Evolutionary conservation across 768 basidiomycete genomes (phyloP).

Genomic region (Termitomyces sp.): DNA sequence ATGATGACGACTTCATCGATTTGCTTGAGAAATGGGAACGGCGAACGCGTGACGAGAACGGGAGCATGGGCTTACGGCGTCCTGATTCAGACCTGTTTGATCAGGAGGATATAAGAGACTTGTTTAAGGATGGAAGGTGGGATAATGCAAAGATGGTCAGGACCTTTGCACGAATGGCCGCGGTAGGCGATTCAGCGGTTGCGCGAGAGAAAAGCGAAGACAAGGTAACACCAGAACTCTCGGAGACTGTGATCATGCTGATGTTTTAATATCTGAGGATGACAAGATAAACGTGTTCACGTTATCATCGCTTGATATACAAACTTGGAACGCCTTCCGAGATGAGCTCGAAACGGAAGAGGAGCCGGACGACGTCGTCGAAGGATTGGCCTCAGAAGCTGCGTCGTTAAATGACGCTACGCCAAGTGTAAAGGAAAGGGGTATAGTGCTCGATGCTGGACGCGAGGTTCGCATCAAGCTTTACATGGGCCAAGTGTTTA

Average conservation of each 20-base stretch:
- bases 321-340: slow-evolving; percentile 35
- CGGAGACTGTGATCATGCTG: neutral
- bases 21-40: slow-evolving; percentile 59
- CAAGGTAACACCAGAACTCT: slow-evolving; percentile 20
- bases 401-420: slow-evolving; percentile 39
- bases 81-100: slow-evolving; percentile 28
- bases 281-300: slow-evolving; percentile 37
- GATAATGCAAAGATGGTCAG: slow-evolving; percentile 76
- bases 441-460: slow-evolving; percentile 56
- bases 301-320: slow-evolving; percentile 39
- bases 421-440: slow-evolving; percentile 22
- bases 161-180: slow-evolving; percentile 62
- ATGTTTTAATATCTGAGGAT: slow-evolving; percentile 21
- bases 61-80: slow-evolving; percentile 30
- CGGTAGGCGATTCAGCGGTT: slow-evolving; percentile 22
- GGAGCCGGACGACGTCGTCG: slow-evolving; percentile 11
- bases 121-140: slow-evolving; percentile 55
- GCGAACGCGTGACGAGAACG: slow-evolving; percentile 36
- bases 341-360: slow-evolving; percentile 27
- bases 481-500: slow-evolving; percentile 71
- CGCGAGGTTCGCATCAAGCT: slow-evolving; percentile 69
- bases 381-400: slow-evolving; percentile 32
- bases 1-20: slow-evolving; percentile 65
- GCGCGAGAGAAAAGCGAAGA: slow-evolving; percentile 21
- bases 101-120: slow-evolving; percentile 29